These are phyloP conservation scores for Neurospora terricola DNA, from an alignment of 495 filamentous ascomycete species.

Conservation along the genomic window DNA sequence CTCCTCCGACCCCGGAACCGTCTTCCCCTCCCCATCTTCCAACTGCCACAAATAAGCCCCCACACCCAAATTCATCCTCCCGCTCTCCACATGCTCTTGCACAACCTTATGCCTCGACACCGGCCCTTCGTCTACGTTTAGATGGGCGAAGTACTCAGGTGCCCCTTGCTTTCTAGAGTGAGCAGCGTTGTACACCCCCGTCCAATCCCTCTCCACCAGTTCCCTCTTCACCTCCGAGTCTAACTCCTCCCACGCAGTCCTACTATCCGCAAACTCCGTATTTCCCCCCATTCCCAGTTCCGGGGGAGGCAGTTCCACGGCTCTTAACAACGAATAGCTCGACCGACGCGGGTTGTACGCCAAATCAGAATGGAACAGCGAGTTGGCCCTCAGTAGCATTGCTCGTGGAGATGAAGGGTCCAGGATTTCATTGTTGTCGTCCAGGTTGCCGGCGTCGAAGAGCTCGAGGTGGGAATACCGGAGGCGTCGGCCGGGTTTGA, in stretches of 20 bases:
- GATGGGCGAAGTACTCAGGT: conserved; percentile 32
- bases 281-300: conserved; percentile 35
- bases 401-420: conserved; percentile 25
- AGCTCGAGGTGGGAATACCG: conserved; percentile 43
- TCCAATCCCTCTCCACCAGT: conserved; percentile 36
- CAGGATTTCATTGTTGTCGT: conserved; percentile 30
- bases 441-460: conserved; percentile 51
- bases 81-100: conserved; percentile 44
- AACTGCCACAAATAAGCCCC: conserved; percentile 48
- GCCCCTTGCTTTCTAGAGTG: conserved; percentile 38
- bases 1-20: conserved; percentile 21
- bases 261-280: conserved; percentile 49
- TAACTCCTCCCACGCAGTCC: conserved; percentile 45
- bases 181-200: conserved; percentile 44
- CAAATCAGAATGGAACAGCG: conserved; percentile 50
- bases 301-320: conserved; percentile 40
- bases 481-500: conserved; percentile 33
- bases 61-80: conserved; percentile 44
- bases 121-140: conserved; percentile 27
- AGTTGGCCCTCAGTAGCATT: conserved; percentile 39
- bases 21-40: conserved; percentile 31
- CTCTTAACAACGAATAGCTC: conserved; percentile 42
- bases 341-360: conserved; percentile 52
- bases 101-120: conserved; percentile 42
- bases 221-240: conserved; percentile 24